These are phyloP conservation scores for Stephania japonica DNA, from an alignment of 164 flowering plant species.

Conservation along the genomic window DNA sequence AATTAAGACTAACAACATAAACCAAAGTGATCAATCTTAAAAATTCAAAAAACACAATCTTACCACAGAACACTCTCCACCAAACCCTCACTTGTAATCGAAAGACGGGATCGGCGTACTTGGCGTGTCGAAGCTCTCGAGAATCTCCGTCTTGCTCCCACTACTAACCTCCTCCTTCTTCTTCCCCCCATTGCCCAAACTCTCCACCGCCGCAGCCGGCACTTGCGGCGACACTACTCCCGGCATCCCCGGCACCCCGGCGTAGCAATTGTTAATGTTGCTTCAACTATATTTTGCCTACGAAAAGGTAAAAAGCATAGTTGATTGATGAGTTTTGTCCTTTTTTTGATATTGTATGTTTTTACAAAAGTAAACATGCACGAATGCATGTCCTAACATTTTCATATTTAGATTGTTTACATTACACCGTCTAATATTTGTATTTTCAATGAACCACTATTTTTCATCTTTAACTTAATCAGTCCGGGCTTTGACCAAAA, in stretches of 20 bases:
- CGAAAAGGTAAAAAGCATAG: neutral
- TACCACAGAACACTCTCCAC: neutral
- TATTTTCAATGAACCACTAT: neutral
- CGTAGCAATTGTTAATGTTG: neutral
- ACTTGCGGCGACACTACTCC: neutral
- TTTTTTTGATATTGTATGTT: no score
- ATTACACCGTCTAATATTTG: neutral
- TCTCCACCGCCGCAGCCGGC: conserved; percentile 1
- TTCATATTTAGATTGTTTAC: neutral
- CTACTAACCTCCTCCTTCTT: conserved; percentile 30
- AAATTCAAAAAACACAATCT: neutral
- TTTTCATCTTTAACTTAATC: neutral
- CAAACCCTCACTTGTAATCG: conserved; percentile 42
- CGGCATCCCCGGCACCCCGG: neutral
- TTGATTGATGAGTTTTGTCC: neutral
- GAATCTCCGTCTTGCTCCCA: conserved; percentile 39
- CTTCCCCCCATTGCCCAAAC: conserved; percentile 26
- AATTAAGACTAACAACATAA: no score
- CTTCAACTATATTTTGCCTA: neutral
- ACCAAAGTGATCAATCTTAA: neutral
- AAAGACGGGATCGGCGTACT: conserved; percentile 45
- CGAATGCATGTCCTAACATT: neutral
- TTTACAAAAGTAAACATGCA: neutral
- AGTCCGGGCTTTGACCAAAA: no score
- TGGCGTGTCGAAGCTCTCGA: conserved; percentile 72